A percentile compares a stretch with the other conserved stretches of the same genome.
Conservation (phyloP, 345 rosid species). For the Brassica incana region DNA sequence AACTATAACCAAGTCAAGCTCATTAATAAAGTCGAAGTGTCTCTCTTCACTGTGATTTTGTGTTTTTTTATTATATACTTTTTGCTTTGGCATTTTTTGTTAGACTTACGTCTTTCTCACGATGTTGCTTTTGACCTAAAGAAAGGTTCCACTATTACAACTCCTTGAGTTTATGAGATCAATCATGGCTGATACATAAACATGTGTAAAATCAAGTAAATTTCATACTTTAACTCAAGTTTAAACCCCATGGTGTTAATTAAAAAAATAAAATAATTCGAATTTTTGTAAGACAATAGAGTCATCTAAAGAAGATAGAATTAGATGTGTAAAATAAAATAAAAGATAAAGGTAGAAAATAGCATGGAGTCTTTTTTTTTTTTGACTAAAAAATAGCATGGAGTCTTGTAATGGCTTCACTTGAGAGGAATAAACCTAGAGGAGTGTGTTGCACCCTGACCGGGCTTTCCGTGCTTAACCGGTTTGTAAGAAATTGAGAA, state of each 20-base stretch:
- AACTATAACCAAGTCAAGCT: slow-evolving; percentile 2
- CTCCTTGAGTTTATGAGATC: neutral
- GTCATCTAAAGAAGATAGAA: neutral
- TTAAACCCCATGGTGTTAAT: neutral
- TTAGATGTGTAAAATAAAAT: neutral
- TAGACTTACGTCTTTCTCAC: neutral
- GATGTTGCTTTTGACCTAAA: neutral
- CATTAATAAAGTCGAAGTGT: too few relatives aligned
- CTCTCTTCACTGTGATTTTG: neutral
- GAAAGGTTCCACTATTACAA: neutral
- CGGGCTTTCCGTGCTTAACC: slow-evolving; percentile 77
- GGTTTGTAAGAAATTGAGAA: slow-evolving; percentile 64
- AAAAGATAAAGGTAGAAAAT: neutral
- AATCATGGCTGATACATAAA: neutral
- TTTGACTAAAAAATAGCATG: neutral
- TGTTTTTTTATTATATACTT: neutral
- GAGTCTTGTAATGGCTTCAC: slow-evolving; percentile 34
- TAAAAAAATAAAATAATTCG: neutral
- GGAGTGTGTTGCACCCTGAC: slow-evolving; percentile 77
- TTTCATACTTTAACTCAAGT: neutral
- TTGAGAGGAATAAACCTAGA: slow-evolving; percentile 85
- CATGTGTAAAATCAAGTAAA: neutral
- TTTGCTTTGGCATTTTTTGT: neutral
- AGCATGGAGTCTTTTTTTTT: too few relatives aligned
- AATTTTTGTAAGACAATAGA: neutral